Conservation (phyloP, 108 stramenopile genomes). For the Conticribra guillardii region DNA sequence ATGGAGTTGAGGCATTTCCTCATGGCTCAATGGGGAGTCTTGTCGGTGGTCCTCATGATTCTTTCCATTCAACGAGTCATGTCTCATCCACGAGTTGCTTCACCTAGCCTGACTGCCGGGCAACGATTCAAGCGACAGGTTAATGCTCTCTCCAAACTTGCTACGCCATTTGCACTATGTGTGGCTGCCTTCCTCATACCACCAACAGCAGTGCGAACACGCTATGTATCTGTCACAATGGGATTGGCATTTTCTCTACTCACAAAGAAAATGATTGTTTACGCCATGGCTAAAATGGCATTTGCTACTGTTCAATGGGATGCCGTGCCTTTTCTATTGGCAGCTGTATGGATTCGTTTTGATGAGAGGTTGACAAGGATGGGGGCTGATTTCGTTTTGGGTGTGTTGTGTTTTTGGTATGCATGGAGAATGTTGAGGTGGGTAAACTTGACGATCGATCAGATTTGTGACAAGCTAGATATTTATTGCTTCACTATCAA, state of each 20-base stretch:
- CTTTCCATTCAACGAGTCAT: slow-evolving; percentile 55
- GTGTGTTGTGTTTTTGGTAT: slow-evolving; percentile 59
- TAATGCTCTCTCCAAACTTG: slow-evolving; percentile 65
- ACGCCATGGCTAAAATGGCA: slow-evolving; percentile 83
- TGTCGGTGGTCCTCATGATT: slow-evolving; percentile 45
- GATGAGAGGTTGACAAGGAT: slow-evolving; percentile 34
- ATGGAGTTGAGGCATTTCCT: slow-evolving; percentile 54
- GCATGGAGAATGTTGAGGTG: slow-evolving; percentile 57
- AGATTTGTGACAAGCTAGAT: slow-evolving; percentile 63
- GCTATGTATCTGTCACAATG: slow-evolving; percentile 53
- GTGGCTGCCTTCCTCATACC: slow-evolving; percentile 49
- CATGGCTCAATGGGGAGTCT: slow-evolving; percentile 42
- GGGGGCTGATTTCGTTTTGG: slow-evolving; percentile 48
- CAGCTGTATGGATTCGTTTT: slow-evolving; percentile 51
- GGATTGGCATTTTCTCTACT: slow-evolving; percentile 73
- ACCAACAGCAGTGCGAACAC: slow-evolving; percentile 29
- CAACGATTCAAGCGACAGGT: slow-evolving; percentile 18
- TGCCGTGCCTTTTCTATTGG: slow-evolving; percentile 54
- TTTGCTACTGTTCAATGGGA: slow-evolving; percentile 75
- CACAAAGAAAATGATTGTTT: slow-evolving; percentile 88
- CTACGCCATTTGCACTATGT: slow-evolving; percentile 51
- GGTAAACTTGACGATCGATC: slow-evolving; percentile 58
- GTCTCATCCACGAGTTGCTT: slow-evolving; percentile 37
- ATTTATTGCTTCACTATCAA: slow-evolving; percentile 78
- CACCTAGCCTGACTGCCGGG: slow-evolving; percentile 11